A percentile compares a stretch with the other conserved stretches of the same genome.
Conservation (phyloP, 2,329 filamentous ascomycete species). For the Fusarium multiceps region DNA sequence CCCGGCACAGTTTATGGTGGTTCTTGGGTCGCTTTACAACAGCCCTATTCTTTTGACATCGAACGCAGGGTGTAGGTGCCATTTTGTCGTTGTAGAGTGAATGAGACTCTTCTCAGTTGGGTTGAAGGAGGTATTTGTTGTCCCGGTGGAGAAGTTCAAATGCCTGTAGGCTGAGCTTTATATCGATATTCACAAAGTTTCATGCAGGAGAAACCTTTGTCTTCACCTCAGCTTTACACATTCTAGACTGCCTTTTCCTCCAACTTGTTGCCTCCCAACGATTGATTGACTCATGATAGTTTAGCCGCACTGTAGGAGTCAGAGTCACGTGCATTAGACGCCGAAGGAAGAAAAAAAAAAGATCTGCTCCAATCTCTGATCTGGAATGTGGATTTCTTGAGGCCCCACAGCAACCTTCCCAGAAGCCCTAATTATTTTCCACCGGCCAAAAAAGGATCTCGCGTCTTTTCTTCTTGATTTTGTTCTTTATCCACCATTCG, state of each 20-base stretch:
- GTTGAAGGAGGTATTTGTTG: not conserved
- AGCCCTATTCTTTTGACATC: constrained; percentile 81
- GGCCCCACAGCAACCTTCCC: constrained; percentile 3
- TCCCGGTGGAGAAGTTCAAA: not conserved
- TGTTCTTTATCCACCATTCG: constrained; percentile 46
- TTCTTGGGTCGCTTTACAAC: constrained; percentile 96
- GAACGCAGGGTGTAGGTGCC: constrained; percentile 80
- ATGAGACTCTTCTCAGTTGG: constrained; percentile 6
- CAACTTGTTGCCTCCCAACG: constrained; percentile 3
- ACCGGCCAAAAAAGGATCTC: constrained; percentile 46
- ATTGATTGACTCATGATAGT: constrained; percentile 32
- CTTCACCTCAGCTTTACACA: constrained; percentile 6
- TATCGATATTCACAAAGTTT: not conserved
- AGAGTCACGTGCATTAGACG: constrained; percentile 34
- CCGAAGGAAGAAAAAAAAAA: not conserved
- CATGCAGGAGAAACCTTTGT: not conserved
- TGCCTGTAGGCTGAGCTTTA: not conserved
- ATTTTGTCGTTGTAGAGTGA: constrained; percentile 58
- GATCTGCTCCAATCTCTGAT: constrained; percentile 13
- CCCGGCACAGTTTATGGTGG: constrained; percentile 89
- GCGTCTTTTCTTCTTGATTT: constrained; percentile 44
- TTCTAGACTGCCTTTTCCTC: constrained; percentile 13
- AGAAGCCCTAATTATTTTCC: constrained; percentile 54
- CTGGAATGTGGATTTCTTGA: not conserved
- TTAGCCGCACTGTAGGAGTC: constrained; percentile 18